phyloP scores from a whole-genome alignment of 1,139 yeast species.

The Kluyveromyces sp. region DNA sequence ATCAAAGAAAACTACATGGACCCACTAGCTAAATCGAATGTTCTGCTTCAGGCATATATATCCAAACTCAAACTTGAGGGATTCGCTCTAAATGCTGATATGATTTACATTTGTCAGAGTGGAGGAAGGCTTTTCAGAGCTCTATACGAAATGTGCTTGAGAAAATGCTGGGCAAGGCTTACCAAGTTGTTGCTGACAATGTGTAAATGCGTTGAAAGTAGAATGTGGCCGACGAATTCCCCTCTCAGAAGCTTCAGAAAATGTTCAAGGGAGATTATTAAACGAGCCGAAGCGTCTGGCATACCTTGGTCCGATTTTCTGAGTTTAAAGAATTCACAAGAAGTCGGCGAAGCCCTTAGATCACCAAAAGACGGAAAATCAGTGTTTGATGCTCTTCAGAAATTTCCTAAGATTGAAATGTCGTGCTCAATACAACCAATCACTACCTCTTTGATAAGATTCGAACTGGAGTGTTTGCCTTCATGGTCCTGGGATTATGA shows the following conservation, averaged over 20 bases:
- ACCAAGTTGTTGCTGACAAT: constrained; percentile 54
- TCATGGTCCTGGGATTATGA: constrained; percentile 68
- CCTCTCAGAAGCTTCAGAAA: constrained; percentile 77
- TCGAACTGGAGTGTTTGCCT: constrained; percentile 63
- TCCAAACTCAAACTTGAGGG: constrained; percentile 74
- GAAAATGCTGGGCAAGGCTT: constrained; percentile 65
- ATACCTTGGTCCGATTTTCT: constrained; percentile 80
- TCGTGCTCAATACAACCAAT: constrained; percentile 68
- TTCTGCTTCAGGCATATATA: constrained; percentile 77
- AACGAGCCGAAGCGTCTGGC: constrained; percentile 71
- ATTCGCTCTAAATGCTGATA: constrained; percentile 86
- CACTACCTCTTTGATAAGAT: constrained; percentile 55
- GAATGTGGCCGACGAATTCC: constrained; percentile 80
- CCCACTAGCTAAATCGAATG: constrained; percentile 71
- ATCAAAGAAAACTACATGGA: constrained; percentile 66
- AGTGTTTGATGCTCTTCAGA: constrained; percentile 55
- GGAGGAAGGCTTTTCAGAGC: constrained; percentile 89
- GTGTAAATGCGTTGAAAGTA: constrained; percentile 71
- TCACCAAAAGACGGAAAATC: constrained; percentile 59
- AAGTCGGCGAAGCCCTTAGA: constrained; percentile 75
- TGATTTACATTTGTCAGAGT: constrained; percentile 88
- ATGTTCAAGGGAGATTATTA: constrained; percentile 63
- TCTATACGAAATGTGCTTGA: constrained; percentile 66
- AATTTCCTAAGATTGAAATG: constrained; percentile 63
- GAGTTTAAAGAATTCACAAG: constrained; percentile 46